Evolutionary conservation across 2,329 filamentous ascomycete genomes (phyloP).

Genomic region (Trichoderma brevicompactum): DNA sequence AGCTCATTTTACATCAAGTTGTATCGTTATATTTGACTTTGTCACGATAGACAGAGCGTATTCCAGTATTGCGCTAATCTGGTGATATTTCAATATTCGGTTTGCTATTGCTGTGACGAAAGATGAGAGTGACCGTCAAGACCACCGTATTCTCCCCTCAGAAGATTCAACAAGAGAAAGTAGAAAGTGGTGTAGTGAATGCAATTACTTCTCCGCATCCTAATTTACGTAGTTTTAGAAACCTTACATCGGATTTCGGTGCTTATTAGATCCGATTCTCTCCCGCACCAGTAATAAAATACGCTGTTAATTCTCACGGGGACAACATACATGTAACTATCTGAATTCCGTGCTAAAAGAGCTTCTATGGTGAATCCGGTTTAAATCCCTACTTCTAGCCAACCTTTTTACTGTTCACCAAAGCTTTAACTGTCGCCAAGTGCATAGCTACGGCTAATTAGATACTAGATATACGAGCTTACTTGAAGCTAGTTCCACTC

Average conservation of each 20-base stretch:
- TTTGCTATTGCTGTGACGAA: too few species aligned
- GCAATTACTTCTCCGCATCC: not conserved
- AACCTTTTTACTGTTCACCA: too few species aligned
- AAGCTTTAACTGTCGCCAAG: too few species aligned
- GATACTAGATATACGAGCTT: too few species aligned
- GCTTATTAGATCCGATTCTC: constrained; percentile 9
- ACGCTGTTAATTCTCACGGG: not conserved
- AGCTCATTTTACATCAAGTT: not conserved
- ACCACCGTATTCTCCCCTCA: not conserved
- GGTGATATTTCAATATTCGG: too few species aligned
- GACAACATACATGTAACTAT: not conserved
- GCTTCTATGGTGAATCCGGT: too few species aligned
- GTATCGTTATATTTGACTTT: not conserved
- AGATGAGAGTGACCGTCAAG: not conserved
- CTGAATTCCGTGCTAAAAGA: too few species aligned
- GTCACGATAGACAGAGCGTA: not conserved
- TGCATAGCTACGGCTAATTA: too few species aligned
- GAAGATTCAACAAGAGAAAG: not conserved
- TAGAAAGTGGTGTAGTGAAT: too few species aligned
- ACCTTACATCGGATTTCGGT: constrained; percentile 4
- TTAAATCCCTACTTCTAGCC: too few species aligned
- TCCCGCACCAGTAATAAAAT: not conserved
- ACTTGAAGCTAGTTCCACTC: too few species aligned
- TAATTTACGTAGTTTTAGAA: not conserved
- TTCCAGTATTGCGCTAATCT: not conserved